Base-by-base conservation (phyloP, 1,139 yeast genomes). In the Trichomonascaceae sp. region DNA sequence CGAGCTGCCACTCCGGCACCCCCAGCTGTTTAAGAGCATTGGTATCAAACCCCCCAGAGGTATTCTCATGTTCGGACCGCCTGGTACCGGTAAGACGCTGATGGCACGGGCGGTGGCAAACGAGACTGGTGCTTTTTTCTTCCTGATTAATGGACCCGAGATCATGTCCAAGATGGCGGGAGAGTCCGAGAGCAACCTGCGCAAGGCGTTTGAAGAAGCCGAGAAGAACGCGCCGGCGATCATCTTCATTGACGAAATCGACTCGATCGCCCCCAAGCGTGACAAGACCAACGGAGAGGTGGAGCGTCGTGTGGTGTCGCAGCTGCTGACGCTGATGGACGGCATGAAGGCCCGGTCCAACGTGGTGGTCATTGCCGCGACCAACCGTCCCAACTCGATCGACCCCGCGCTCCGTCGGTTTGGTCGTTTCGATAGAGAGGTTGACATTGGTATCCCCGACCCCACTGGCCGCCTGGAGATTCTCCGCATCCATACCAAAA, bases 151-250 rank as follows among this genome's bases (percentile, higher is more conserved):
- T 57, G 99, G 98, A 60, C 99, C 99, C n/a, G 98, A 89, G 64
- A 93, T 89, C 56, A 89, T 89, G 98, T 85, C 97, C 37, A 89
- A 89, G 65, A 89, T 89, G 99, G 98, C 99, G 31, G 99, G 99
- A 67, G 99, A 89, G 64, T 84, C 96, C 16, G 99, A 89, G 65
- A 81, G 94, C 29, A 89, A 89, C 54, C 69, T 89, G 60, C 77
- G 99, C 67, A 87, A 87, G 65, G 98, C 98, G 4, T 89, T 89
- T 52, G 99, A 89, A 62, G 98, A 89, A 64, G 98, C 99, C 34
- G 98, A 89, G 65, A 89, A 89, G 68, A 85, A 92, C 59, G 89
- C 97, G 13, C 98, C 98, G 18, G 75, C 98, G 6, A 89, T 89
- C 53, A 89, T 89, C 47, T 92, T 89, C 64, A 89, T 89, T 53